Evolutionary conservation across 345 rosid genomes (phyloP), one percentile per base, ranked within the genome.

Genomic region (Isatis tinctoria): DNA sequence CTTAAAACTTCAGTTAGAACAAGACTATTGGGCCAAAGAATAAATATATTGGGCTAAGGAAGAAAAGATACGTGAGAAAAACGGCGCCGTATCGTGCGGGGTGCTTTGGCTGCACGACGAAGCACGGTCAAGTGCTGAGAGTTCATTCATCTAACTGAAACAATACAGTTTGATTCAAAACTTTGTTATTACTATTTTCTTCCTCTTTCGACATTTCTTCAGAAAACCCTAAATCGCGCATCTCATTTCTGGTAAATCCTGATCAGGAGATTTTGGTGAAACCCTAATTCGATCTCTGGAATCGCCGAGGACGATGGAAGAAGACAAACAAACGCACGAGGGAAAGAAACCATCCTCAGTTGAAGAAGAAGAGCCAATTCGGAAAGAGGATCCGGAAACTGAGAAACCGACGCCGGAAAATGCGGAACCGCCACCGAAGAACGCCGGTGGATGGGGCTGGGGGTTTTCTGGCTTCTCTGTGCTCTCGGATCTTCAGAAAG

Each of bases 401-500:
- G 78, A 78, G 49, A 73, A 54, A 76, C 18, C 40, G 24, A 54
- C 8, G 13, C 16, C 4, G 11, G 62, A 3, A 30, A 30, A 37
- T 8, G 40, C 18, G 37, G 78, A 67, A 3, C 8, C 30, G 33
- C 58, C 83, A 1, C 74, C 83, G 13, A 69, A 75, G 60, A 49
- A 16, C 37, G 2, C 66, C 16, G 74, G 96, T 35, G 87, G 98
- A 80, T 92, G 97, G 51, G 95, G 98, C 3, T 92, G 99, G 98
- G 96, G 96, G 8, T 88, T 91, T 73, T 86, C 96, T 33, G 72
- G 94, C 30, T 77, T 92, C 73, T 88, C 96, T 2, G 89, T 92
- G 65, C 80, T 95, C 20, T 84, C 98, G 26, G 98, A 90, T 87
- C 91, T 95, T 75, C 99, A 95, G 71, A 92, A 95, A 78, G 97